Base-by-base conservation (phyloP, 1,139 yeast genomes). In the Pneumocystis wakefieldiae region DNA sequence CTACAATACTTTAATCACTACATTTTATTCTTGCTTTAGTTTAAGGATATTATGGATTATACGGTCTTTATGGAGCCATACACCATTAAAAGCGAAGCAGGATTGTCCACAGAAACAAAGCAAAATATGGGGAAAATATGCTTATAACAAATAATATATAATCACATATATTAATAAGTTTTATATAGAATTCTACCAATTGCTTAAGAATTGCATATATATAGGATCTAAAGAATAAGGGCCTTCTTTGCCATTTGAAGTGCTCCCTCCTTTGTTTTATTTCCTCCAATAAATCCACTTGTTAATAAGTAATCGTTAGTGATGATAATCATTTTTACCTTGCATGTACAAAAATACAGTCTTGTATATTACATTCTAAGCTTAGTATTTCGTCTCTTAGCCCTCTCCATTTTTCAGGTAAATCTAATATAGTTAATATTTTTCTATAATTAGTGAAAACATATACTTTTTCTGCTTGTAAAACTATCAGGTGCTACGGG, bases 241-340 rank as follows among this genome's bases (percentile, higher is more conserved):
- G 84, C 83, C 71, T 78, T 74, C 70, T 76, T 77, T n/a, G 97
- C 97, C 74, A 92, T 79, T 70, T 81, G 76, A 65, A 88, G 74
- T 19, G 86, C 97, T 35, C 87, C 87, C 62, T 89, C 97, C 69
- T 80, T 77, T 39, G 95, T 80, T 71, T 84, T 80, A 66, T 94
- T 89, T 62, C 99, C 99, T 48, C 98, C 98, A 72, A 92, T 92
- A 76, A 92, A 92, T 0, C 99, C 98, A 60, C 96, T 88, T 48
- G 24, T 10, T 48, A 24, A 48, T 48, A 48, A 48, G 8, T 48
- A 24, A 48, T 48, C 17, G 8, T n/a, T 48, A 48, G 24, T 19
- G 24, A 24, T 19, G 28, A 24, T 10, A 48, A 48, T 48, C 24
- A 12, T 24, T 10, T 48, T 24, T 48, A 48, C 55, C 55, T 48